phyloP scores from a whole-genome alignment of 495 filamentous ascomycete genomes.

The Podospora didyma region DNA sequence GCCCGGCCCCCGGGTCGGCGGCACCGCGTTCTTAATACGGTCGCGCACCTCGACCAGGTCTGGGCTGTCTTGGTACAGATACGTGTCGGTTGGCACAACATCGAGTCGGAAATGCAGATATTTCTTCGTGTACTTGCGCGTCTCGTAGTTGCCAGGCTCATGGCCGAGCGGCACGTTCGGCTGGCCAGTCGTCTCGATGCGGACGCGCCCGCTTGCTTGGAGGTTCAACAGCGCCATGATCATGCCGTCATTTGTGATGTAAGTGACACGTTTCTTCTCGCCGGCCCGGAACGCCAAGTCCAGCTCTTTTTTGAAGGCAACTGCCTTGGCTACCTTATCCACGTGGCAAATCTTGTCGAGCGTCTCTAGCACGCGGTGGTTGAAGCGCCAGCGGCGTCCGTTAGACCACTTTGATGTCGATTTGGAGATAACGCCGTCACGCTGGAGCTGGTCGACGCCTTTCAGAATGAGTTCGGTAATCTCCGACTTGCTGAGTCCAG shows the following conservation, averaged over 20 bases:
- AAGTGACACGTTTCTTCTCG: conserved; percentile 33
- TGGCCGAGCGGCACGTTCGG: conserved; percentile 71
- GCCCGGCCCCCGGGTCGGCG: conserved; percentile 25
- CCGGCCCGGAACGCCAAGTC: conserved; percentile 49
- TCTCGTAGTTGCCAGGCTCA: conserved; percentile 66
- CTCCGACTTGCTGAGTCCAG: conserved; percentile 28
- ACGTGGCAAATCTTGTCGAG: conserved; percentile 46
- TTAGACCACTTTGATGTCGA: conserved; percentile 52
- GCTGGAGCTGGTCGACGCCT: conserved; percentile 54
- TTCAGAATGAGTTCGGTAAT: conserved; percentile 44
- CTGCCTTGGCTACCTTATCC: conserved; percentile 48
- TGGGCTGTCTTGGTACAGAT: conserved; percentile 56
- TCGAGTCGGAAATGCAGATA: conserved; percentile 59
- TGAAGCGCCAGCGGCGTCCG: conserved; percentile 55
- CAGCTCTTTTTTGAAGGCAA: conserved; percentile 54
- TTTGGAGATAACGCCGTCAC: conserved; percentile 56
- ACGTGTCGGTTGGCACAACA: conserved; percentile 52
- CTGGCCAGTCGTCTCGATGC: conserved; percentile 50
- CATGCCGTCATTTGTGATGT: conserved; percentile 58
- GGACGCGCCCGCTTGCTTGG: conserved; percentile 54
- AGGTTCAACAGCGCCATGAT: conserved; percentile 69
- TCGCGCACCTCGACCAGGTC: conserved; percentile 38
- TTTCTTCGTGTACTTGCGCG: conserved; percentile 62
- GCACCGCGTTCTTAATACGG: conserved; percentile 26
- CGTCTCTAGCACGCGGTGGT: conserved; percentile 49